Conservation (phyloP, 345 rosid species). For the Eutrema heterophyllum region DNA sequence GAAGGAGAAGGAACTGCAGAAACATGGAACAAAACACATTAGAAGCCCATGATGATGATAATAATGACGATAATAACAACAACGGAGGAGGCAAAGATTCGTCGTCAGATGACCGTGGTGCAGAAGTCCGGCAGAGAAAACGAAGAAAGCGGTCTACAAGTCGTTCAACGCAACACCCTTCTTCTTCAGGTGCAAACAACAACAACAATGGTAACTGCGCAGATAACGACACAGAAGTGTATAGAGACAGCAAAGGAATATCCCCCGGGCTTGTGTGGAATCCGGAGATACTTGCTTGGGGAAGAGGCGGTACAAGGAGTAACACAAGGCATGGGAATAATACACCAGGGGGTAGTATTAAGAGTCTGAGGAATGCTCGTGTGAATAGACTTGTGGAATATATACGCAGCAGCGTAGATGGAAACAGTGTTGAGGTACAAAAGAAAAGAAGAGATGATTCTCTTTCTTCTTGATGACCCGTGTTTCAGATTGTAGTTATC, state of each 20-base stretch:
- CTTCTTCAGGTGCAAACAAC: conserved; percentile 58
- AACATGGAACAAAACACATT: conserved; percentile 48
- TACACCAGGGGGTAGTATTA: conserved; percentile 46
- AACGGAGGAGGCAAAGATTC: conserved; percentile 58
- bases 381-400: conserved; percentile 67
- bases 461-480: background rate
- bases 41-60: conserved; percentile 74
- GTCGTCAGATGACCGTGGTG: conserved; percentile 80
- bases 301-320: conserved; percentile 90
- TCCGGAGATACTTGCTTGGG: conserved; percentile 90
- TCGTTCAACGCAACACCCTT: conserved; percentile 49
- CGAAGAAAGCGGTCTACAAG: conserved; percentile 51
- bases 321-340: conserved; percentile 83
- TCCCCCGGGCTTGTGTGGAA: conserved; percentile 82
- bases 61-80: conserved; percentile 39
- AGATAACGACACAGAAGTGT: conserved; percentile 59
- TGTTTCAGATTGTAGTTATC: background rate
- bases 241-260: conserved; percentile 60
- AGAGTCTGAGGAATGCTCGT: conserved; percentile 60
- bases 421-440: conserved; percentile 65
- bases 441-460: background rate
- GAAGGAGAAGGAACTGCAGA: conserved; percentile 59
- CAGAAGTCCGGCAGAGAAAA: conserved; percentile 58
- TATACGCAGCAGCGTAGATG: conserved; percentile 60
- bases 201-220: conserved; percentile 46